Evolutionary conservation across 2,329 filamentous ascomycete genomes (phyloP).

Genomic region (Trichoderma semiorbis): DNA sequence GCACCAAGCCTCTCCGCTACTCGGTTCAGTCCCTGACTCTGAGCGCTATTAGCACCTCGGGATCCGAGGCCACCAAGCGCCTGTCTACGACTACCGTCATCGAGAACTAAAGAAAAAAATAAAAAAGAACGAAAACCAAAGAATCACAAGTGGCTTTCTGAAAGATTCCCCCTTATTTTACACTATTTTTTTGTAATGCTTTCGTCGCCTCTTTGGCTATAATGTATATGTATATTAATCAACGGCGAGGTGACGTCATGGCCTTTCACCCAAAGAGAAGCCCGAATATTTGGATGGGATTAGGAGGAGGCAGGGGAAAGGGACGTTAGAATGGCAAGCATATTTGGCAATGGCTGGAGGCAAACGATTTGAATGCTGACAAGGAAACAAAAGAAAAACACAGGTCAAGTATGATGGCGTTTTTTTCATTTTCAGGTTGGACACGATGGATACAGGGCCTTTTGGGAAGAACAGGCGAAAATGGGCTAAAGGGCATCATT

Average conservation of each 20-base stretch:
- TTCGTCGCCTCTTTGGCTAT: slow-evolving; percentile 16
- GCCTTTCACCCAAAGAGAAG: not conserved
- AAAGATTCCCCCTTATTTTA: not conserved
- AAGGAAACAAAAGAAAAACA: slow-evolving; percentile 11
- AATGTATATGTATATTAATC: slow-evolving; percentile 25
- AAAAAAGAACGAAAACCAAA: not conserved
- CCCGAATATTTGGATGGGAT: not conserved
- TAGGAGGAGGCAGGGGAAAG: not conserved
- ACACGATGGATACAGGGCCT: slow-evolving; percentile 17
- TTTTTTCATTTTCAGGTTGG: slow-evolving; percentile 1
- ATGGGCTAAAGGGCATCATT: slow-evolving; percentile 4
- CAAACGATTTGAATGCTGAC: slow-evolving; percentile 13
- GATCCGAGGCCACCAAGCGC: slow-evolving; percentile 23
- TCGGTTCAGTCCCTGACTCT: slow-evolving; percentile 28
- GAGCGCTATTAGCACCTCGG: slow-evolving; percentile 21
- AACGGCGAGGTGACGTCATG: not conserved
- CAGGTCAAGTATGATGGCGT: slow-evolving; percentile 16
- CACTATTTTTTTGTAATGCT: not conserved
- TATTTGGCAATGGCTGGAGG: slow-evolving; percentile 7
- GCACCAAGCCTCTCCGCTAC: slow-evolving; percentile 25
- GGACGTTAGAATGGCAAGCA: slow-evolving; percentile 6
- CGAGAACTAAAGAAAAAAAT: not conserved
- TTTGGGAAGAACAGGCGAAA: slow-evolving; percentile 12
- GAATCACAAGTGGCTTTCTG: not conserved
- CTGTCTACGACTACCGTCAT: slow-evolving; percentile 25